Percentiles rank a stretch among this genome's conserved stretches.
These are phyloP conservation scores for Aspergillus sp. DNA, from an alignment of 2,329 filamentous ascomycete genomes.

Conservation along the genomic window DNA sequence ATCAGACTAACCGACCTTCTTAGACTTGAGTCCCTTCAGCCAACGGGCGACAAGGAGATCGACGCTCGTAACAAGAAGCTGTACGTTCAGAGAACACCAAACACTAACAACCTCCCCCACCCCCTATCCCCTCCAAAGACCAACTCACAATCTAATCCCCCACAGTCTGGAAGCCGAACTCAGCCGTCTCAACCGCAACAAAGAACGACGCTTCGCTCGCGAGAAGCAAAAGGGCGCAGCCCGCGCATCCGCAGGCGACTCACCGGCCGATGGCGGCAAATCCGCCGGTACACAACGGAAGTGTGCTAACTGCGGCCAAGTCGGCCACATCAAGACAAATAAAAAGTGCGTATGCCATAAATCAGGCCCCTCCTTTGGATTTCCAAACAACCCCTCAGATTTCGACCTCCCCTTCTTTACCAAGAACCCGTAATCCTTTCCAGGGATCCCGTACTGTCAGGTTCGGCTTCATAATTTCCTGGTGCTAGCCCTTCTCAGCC, in stretches of 20 bases:
- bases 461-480: too few species aligned
- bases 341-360: constrained; percentile 69
- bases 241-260: constrained; percentile 49
- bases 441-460: background rate
- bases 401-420: constrained; percentile 18
- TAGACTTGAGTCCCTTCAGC: constrained; percentile 61
- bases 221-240: constrained; percentile 78
- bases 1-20: constrained; percentile 12
- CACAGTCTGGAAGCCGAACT: constrained; percentile 71
- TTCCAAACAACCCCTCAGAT: constrained; percentile 8
- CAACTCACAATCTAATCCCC: constrained; percentile 14
- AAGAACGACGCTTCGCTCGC: constrained; percentile 82
- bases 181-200: constrained; percentile 83
- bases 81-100: constrained; percentile 38
- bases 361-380: background rate
- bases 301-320: constrained; percentile 95
- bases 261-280: constrained; percentile 58
- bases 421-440: constrained; percentile 10
- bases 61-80: constrained; percentile 63
- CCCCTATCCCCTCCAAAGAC: background rate
- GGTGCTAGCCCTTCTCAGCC: too few species aligned
- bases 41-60: constrained; percentile 67
- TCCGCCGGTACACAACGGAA: constrained; percentile 71
- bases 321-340: constrained; percentile 98
- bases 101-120: background rate